Percentiles rank a stretch among this genome's conserved stretches.
phyloP scores from a whole-genome alignment of 2,329 filamentous ascomycete genomes.

The Xenosphaeropsis pyriputrescens region DNA sequence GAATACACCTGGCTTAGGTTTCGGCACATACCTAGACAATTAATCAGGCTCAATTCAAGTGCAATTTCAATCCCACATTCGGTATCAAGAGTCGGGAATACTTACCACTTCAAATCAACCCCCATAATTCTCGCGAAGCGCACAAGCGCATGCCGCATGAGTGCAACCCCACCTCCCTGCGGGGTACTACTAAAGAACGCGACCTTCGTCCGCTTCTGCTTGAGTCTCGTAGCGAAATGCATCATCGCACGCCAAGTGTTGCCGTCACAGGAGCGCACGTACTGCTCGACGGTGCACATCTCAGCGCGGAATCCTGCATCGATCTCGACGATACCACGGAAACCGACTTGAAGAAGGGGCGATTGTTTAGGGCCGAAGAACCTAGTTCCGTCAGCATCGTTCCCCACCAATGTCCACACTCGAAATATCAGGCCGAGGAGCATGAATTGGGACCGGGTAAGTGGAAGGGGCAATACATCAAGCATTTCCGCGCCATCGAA shows the following conservation, averaged over 20 bases:
- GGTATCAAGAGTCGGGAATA: slow-evolving; percentile 2
- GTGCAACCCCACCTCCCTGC: slow-evolving; percentile 48
- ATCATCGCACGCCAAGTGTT: slow-evolving; percentile 40
- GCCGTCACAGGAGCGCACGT: slow-evolving; percentile 31
- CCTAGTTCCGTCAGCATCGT: no score
- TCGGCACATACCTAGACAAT: slow-evolving; percentile 40
- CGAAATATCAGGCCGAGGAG: slow-evolving; percentile 2
- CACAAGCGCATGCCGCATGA: slow-evolving; percentile 56
- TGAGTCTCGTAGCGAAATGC: slow-evolving; percentile 37
- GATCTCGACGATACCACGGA: slow-evolving; percentile 40
- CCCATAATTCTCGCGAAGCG: slow-evolving; percentile 53
- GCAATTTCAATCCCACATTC: neutral
- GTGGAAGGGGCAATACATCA: slow-evolving; percentile 36
- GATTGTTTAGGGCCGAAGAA: slow-evolving; percentile 59
- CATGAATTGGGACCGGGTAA: slow-evolving; percentile 1
- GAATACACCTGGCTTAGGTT: slow-evolving; percentile 66
- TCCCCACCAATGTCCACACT: no score
- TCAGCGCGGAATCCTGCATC: slow-evolving; percentile 35
- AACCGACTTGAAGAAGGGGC: slow-evolving; percentile 49
- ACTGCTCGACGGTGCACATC: slow-evolving; percentile 34
- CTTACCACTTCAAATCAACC: slow-evolving; percentile 61
- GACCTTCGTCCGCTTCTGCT: slow-evolving; percentile 36
- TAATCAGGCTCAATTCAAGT: neutral
- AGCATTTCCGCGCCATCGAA: slow-evolving; percentile 65
- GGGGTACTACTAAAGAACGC: slow-evolving; percentile 52